Percentiles rank a stretch among this genome's conserved stretches.
phyloP scores from a whole-genome alignment of 208 protist genomes.

The Zelonia costaricensis region DNA sequence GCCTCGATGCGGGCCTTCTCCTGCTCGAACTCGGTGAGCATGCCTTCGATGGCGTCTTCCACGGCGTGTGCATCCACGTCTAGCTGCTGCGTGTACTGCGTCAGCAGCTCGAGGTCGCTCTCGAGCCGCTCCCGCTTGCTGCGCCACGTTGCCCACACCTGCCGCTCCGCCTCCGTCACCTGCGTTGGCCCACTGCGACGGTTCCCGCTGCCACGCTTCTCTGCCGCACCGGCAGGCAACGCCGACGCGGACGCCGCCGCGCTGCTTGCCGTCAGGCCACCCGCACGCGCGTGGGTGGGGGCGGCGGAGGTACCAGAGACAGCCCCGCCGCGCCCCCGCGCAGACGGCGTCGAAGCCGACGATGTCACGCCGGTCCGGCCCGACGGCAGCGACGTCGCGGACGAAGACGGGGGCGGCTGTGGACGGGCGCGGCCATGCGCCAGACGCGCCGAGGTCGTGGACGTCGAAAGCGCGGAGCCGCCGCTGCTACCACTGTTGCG shows the following conservation, averaged over 20 bases:
- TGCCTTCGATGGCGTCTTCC: conserved; percentile 31
- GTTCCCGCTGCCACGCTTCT: too few species aligned
- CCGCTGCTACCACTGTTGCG: neutral
- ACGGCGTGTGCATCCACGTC: conserved; percentile 19
- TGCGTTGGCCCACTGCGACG: too few species aligned
- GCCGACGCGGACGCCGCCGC: too few species aligned
- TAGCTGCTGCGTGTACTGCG: conserved; percentile 10
- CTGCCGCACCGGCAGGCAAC: too few species aligned
- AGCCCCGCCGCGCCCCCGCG: too few species aligned
- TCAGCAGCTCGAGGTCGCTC: conserved; percentile 11
- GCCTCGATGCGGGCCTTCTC: conserved; percentile 13
- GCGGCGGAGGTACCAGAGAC: too few species aligned
- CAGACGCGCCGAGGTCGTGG: neutral
- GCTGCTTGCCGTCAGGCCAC: too few species aligned
- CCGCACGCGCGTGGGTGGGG: too few species aligned
- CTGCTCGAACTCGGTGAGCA: conserved; percentile 30
- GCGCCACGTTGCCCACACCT: conserved; percentile 22
- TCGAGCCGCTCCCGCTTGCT: conserved; percentile 17
- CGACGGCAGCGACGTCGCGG: neutral
- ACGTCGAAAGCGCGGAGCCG: conserved; percentile 2
- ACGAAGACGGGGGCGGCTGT: neutral
- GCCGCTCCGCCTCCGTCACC: neutral
- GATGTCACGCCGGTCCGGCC: neutral
- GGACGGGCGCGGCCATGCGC: neutral
- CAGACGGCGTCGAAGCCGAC: neutral